These are phyloP conservation scores for Daldinia vernicosa DNA, from an alignment of 495 filamentous ascomycete genomes.

Conservation along the genomic window DNA sequence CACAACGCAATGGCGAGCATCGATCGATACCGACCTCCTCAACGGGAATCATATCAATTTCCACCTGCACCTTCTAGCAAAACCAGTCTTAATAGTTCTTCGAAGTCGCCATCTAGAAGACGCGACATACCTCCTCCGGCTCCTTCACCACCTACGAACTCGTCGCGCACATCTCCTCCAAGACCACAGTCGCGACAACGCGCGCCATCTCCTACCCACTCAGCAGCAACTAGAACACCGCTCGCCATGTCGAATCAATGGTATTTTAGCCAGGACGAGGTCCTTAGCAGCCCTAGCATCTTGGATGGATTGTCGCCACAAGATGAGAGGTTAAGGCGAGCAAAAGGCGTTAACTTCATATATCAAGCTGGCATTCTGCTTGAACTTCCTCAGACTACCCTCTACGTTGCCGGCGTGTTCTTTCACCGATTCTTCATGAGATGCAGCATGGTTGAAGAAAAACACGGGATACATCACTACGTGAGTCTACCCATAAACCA, in stretches of 20 bases:
- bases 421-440: constrained; percentile 97
- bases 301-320: constrained; percentile 79
- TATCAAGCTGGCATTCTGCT: constrained; percentile 91
- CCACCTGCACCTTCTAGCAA: constrained; percentile 41
- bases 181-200: constrained; percentile 54
- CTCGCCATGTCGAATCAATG: constrained; percentile 70
- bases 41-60: constrained; percentile 57
- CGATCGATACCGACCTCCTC: constrained; percentile 59
- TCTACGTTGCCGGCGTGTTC: constrained; percentile 91
- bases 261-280: constrained; percentile 87
- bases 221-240: constrained; percentile 44
- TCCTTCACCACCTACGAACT: constrained; percentile 60
- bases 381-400: constrained; percentile 88
- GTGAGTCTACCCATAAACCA: constrained; percentile 51
- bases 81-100: constrained; percentile 39
- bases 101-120: constrained; percentile 57
- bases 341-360: constrained; percentile 96
- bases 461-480: constrained; percentile 82
- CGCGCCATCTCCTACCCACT: constrained; percentile 49
- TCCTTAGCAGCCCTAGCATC: constrained; percentile 81
- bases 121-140: constrained; percentile 62
- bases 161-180: constrained; percentile 61
- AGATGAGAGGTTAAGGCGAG: constrained; percentile 78
- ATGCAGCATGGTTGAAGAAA: constrained; percentile 73
- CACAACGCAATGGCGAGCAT: constrained; percentile 57